These are phyloP conservation scores for Penicillium malachiteum DNA, from an alignment of 495 filamentous ascomycete genomes.

Conservation along the genomic window DNA sequence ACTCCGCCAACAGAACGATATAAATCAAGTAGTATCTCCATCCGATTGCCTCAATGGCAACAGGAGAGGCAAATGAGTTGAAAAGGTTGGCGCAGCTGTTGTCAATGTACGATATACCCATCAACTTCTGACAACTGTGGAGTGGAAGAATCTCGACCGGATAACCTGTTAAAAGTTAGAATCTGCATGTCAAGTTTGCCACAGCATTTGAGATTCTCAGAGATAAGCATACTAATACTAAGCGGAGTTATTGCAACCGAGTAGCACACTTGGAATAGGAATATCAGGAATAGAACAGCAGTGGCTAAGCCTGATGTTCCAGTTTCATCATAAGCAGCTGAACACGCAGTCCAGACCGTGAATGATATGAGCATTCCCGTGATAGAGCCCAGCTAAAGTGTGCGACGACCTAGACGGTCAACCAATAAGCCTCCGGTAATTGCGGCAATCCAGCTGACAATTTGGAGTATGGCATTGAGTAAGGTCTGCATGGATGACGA, in stretches of 20 bases:
- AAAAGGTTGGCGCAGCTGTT: background rate
- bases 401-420: conserved; percentile 56
- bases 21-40: conserved; percentile 5
- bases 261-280: conserved; percentile 28
- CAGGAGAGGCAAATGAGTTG: background rate
- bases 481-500: conserved; percentile 44
- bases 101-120: conserved; percentile 37
- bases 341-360: conserved; percentile 52
- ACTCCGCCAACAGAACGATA: background rate
- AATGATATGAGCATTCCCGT: conserved; percentile 56
- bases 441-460: conserved; percentile 23
- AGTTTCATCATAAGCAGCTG: conserved; percentile 41
- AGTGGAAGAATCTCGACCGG: conserved; percentile 60
- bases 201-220: too few relatives aligned
- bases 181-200: too few relatives aligned
- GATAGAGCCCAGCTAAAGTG: conserved; percentile 55
- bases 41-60: background rate
- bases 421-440: conserved; percentile 53
- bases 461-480: conserved; percentile 24
- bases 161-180: conserved; percentile 46
- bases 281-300: conserved; percentile 55
- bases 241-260: too few relatives aligned
- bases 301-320: conserved; percentile 35
- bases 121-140: conserved; percentile 61
- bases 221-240: too few relatives aligned